Evolutionary conservation across 768 basidiomycete species (phyloP).

Genomic region (Coprinellus micaceus): DNA sequence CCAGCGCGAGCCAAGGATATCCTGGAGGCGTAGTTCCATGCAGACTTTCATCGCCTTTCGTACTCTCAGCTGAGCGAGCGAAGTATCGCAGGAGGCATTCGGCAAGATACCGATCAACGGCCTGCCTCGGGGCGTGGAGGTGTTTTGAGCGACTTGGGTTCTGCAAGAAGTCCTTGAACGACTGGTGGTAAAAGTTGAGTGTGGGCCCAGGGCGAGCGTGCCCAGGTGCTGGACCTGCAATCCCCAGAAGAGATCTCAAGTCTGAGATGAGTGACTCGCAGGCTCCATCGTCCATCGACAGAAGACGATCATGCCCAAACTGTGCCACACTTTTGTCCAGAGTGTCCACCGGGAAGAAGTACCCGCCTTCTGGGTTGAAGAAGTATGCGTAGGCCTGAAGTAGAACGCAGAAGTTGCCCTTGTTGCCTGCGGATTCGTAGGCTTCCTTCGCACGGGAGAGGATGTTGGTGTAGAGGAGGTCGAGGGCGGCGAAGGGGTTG

Average conservation of each 20-base stretch:
- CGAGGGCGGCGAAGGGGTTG: constrained; percentile 9
- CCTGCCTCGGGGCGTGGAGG: background rate
- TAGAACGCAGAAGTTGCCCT: no score
- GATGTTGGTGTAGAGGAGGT: constrained; percentile 2
- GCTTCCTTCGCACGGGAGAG: background rate
- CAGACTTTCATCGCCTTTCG: no score
- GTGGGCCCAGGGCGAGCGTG: background rate
- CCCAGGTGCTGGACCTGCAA: background rate
- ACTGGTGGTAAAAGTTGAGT: background rate
- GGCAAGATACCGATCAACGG: no score
- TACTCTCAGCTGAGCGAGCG: no score
- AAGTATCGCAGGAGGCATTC: no score
- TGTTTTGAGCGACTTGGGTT: background rate
- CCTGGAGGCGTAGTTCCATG: no score
- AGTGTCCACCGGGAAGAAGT: no score
- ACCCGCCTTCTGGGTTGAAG: no score
- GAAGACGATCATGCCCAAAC: background rate
- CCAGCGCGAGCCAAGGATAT: no score
- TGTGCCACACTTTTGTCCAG: no score
- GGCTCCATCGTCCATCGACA: background rate
- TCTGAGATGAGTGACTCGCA: background rate
- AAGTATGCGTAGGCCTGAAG: no score
- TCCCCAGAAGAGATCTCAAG: background rate
- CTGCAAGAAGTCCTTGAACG: background rate
- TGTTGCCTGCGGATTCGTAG: no score